These are phyloP conservation scores for Acer campestre DNA, from an alignment of 345 rosid species.

Conservation along the genomic window DNA sequence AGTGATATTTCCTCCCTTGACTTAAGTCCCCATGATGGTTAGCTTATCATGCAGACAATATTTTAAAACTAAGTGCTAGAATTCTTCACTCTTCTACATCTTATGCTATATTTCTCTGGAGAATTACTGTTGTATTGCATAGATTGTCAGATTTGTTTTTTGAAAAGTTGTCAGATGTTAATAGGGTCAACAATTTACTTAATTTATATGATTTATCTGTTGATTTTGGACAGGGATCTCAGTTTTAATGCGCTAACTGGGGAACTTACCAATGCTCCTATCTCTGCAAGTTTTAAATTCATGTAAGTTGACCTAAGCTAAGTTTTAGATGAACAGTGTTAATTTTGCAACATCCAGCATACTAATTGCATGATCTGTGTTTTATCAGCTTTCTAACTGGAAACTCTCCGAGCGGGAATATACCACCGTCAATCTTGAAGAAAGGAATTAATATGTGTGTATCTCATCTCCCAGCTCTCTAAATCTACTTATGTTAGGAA, in stretches of 20 bases:
- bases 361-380: slow-evolving; percentile 5
- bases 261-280: slow-evolving; percentile 17
- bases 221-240: slow-evolving; percentile 32
- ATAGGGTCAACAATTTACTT: not conserved
- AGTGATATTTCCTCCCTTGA: not conserved
- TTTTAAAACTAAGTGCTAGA: not conserved
- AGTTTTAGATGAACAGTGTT: not conserved
- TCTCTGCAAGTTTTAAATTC: slow-evolving; percentile 17
- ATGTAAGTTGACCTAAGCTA: slow-evolving; percentile 16
- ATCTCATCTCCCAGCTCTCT: slow-evolving; percentile 1
- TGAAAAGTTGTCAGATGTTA: not conserved
- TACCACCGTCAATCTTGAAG: slow-evolving; percentile 28
- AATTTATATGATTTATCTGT: not conserved
- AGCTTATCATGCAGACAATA: not conserved
- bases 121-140: slow-evolving; percentile 1
- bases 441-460: slow-evolving; percentile 36
- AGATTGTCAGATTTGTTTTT: not conserved
- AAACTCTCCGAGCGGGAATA: slow-evolving; percentile 32
- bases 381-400: slow-evolving; percentile 26
- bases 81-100: not conserved
- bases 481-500: not conserved
- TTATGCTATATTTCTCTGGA: not conserved
- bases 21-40: not conserved
- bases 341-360: not conserved
- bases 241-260: slow-evolving; percentile 30